Base-by-base conservation (phyloP, 2,329 filamentous ascomycete genomes). In the Mycogone perniciosa region DNA sequence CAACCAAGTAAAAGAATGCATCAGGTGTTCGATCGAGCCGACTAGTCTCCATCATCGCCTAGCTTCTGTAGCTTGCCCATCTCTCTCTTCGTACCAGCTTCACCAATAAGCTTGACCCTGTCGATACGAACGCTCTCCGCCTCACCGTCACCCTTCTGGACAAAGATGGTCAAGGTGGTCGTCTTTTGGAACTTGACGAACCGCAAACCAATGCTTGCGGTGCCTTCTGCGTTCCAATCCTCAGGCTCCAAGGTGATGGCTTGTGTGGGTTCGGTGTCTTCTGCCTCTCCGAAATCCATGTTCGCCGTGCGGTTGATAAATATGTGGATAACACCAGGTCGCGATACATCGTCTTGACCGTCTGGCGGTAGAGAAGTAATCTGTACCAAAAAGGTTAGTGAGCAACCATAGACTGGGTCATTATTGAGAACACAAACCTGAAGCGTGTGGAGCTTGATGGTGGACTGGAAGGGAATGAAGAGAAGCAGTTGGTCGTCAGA, bases 121-220 rank as follows among this genome's bases (percentile, higher is more conserved):
- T 93, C 88, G 45, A 99, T 69, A 51, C 93, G 84, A 52, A 93
- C 85, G 74, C 88, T 91, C 66, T 97, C 91, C 40, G 85, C 81
- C 46, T 89, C 85, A 13, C 84, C 85, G 49, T 92, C 88, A 2
- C 90, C 91, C 65, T 95, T 85, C 48, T 88, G 87, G 33, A 99
- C 84, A 67, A 96, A 99, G 8, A 99, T 61, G 13, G 95, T 86
- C 60, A 99, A 65, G 55, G 85, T 93, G 53, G 83, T 86, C 48
- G 96, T 87, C 64, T 90, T 95, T 72, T 97, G 93, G 76, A 97
- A 99, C 73, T 96, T 96, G 71, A 99, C 93, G 64, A 92, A 96
- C 10, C 91, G 87, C 61, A 97, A 72, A 41, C 79, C 71, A 48
- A 92, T 72, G 60, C 77, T 87, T 10, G 82, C 86, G 7, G 88